These are phyloP conservation scores for Hericium rajendrae DNA, from an alignment of 768 basidiomycete genomes.

Conservation along the genomic window DNA sequence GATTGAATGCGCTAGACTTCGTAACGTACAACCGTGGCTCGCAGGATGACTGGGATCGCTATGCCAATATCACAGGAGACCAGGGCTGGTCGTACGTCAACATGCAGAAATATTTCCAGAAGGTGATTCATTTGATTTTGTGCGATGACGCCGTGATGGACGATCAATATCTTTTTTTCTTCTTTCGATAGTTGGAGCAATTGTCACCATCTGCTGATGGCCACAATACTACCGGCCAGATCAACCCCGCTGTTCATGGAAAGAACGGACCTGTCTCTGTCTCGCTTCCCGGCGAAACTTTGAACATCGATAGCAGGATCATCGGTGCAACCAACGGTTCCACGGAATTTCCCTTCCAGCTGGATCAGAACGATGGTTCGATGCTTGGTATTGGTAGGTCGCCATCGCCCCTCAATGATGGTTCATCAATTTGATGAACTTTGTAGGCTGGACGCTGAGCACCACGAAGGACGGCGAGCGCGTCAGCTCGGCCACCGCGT, in stretches of 20 bases:
- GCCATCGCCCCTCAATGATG: no score
- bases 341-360: slow-evolving; percentile 31
- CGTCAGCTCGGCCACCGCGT: slow-evolving; percentile 3
- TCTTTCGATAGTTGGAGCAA: slow-evolving; percentile 25
- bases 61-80: slow-evolving; percentile 19
- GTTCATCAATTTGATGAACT: not conserved
- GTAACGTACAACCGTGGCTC: slow-evolving; percentile 21
- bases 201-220: slow-evolving; percentile 28
- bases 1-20: slow-evolving; percentile 11
- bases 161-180: not conserved
- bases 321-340: slow-evolving; percentile 27
- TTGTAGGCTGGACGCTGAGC: not conserved
- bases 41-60: slow-evolving; percentile 17
- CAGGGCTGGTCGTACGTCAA: slow-evolving; percentile 14
- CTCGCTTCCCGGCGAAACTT: not conserved
- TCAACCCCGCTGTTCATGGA: slow-evolving; percentile 29
- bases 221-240: slow-evolving; percentile 29
- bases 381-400: slow-evolving; percentile 31
- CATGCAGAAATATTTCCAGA: slow-evolving; percentile 1
- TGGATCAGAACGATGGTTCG: slow-evolving; percentile 33
- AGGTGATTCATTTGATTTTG: not conserved
- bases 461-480: slow-evolving; percentile 1
- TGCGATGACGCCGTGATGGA: not conserved
- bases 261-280: slow-evolving; percentile 24
- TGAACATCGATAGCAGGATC: slow-evolving; percentile 22